Base-by-base conservation (phyloP, 176 grass and related monocot species). In the Juncus effusus region DNA sequence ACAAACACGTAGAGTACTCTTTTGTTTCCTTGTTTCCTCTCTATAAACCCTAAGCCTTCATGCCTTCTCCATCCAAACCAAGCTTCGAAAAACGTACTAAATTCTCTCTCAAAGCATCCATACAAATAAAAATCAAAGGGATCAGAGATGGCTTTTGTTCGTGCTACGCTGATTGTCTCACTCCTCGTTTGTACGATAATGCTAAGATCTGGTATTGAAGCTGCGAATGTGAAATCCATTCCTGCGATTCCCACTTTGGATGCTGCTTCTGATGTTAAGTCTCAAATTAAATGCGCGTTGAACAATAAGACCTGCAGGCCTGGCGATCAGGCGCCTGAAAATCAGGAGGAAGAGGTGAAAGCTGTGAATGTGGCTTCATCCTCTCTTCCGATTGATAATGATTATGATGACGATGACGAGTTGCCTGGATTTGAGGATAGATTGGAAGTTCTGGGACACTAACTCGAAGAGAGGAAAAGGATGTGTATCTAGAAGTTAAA, bases 371-470 rank as follows among this genome's bases (percentile, higher is more conserved):
- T 38, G 62, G 59, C 10, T 59, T 55, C 57, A 11, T 74, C 83
- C 12, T 7, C 35, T 56, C 56, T 16, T 65, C 74, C 82, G 13
- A 40, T 55, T 13, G 60, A 56, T 54, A 2, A 7, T 59, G 67
- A 59, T 12, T 49, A 56, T 51, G 65, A 73, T 54, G 60, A 75
- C 60, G 81, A 70, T 13, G 63, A 76, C 3, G 90, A 94, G 45
- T 9, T 72, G 37, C 54, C 74, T 3, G 4, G 35, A 36, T 82
- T 79, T 16, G 76, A 79, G 16, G 63, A 84, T 60, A 36, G 69
- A 36, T 65, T 80, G 63, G 11, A 82, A 54, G 73, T 94, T 56
- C 38, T 89, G 35, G 90, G 90, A 9, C 90, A 94, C 72, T 88
- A 76, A 81, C 19, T 28, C 19, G 1, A 28, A 28, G 19, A 28